Evolutionary conservation across 805 yeast genomes (phyloP), one percentile per base, ranked within the genome.

Genomic region (Teunomyces funiuensis): DNA sequence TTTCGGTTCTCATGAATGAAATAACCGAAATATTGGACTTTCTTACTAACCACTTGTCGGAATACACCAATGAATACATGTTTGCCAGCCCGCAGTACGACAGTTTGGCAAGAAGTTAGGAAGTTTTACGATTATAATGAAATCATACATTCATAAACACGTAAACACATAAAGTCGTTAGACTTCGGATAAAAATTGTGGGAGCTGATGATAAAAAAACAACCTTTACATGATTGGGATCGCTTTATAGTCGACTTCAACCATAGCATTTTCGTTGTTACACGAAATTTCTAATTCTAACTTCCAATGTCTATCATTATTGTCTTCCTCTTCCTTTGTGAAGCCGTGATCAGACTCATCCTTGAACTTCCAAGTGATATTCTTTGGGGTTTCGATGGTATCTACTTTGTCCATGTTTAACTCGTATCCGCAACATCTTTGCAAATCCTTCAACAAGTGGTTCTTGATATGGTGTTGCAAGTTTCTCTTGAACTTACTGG

Each of bases 381-480:
- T 75, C 43, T 76, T 75, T 29, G 74, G 69, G 5, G 68, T 61
- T 46, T 75, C 80, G 45, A 79, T 76, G 40, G 74, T 69, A 25
- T 66, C 72, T 27, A 62, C 60, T 53, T 65, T 67, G 39, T 76
- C 74, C 56, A 79, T 76, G 36, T 77, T 69, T 64, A 77, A 66
- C 36, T 68, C 67, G 52, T 76, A 75, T 34, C 87, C 85, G n/a
- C 82, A 67, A 58, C 80, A 76, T 43, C 69, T 71, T 47, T 74
- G 75, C 63, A 85, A 80, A 51, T 83, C 90, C 46, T 76, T 74
- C 56, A 85, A 69, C 56, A 85, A 65, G 60, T 84, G 90, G 55
- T 82, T 82, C 53, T 80, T 77, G 41, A 85, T 71, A 55, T 85
- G 91, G 60, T 85, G 91, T 54, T 81, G 83, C 59, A 85, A 71